These are phyloP conservation scores for Rhytidiadelphus loreus DNA, from an alignment of 225 moss, liverwort and hornwort genomes.

Conservation along the genomic window DNA sequence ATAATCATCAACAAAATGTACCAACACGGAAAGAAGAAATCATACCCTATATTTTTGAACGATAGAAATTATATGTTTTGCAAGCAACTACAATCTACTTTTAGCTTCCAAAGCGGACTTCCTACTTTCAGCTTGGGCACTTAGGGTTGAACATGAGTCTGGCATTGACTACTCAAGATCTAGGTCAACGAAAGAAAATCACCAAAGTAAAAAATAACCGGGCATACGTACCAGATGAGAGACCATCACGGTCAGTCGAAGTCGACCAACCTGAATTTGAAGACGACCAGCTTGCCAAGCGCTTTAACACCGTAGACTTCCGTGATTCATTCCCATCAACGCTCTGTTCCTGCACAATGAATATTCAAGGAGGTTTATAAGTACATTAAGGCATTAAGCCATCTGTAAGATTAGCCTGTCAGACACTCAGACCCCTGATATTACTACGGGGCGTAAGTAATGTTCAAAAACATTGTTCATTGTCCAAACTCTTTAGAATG, in stretches of 20 bases:
- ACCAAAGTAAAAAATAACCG: not conserved
- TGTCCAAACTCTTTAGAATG: not conserved
- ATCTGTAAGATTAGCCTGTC: not conserved
- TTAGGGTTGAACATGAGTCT: not conserved
- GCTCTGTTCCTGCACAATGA: constrained; percentile 4
- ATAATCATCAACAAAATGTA: not conserved
- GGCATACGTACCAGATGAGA: constrained; percentile 10
- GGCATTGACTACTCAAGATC: not conserved
- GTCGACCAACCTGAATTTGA: constrained; percentile 19
- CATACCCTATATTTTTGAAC: not conserved
- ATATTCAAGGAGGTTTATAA: not conserved
- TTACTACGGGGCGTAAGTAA: not conserved
- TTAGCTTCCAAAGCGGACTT: not conserved
- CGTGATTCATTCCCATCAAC: not conserved
- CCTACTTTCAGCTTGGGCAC: not conserved
- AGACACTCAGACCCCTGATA: not conserved
- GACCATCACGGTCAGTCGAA: not conserved
- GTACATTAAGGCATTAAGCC: too few relatives aligned
- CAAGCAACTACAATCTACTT: not conserved
- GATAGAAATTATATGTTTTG: not conserved
- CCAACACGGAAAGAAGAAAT: not conserved
- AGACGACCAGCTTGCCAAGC: constrained; percentile 24
- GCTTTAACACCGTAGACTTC: not conserved
- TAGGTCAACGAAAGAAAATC: not conserved
- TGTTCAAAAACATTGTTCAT: not conserved